Conservation (phyloP, 2,329 filamentous ascomycete species). For the Coniochaeta sp. region DNA sequence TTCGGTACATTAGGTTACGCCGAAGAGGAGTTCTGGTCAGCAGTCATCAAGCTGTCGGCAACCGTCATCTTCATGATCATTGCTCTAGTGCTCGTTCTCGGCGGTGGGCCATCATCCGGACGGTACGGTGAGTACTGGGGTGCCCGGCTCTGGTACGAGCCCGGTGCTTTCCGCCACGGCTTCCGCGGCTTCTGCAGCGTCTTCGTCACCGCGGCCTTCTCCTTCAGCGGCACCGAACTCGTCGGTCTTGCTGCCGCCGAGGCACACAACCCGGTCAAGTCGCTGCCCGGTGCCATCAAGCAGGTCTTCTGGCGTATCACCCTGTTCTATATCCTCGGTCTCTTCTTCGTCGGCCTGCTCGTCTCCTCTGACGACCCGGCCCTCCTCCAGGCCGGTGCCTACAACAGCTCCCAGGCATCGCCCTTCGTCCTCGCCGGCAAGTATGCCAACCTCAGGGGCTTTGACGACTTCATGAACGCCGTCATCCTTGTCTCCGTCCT, state of each 20-base stretch:
- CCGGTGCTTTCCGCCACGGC: conserved; percentile 55
- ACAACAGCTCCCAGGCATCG: conserved; percentile 32
- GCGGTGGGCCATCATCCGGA: conserved; percentile 43
- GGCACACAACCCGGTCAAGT: conserved; percentile 57
- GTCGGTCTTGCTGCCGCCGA: conserved; percentile 66
- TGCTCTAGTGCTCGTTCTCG: conserved; percentile 46
- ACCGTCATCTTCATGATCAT: conserved; percentile 57
- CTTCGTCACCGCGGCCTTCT: conserved; percentile 63
- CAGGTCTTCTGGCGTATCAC: conserved; percentile 55
- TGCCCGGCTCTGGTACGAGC: conserved; percentile 31
- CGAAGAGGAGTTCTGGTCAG: conserved; percentile 50
- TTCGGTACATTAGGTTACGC: conserved; percentile 47
- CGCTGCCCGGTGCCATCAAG: conserved; percentile 71
- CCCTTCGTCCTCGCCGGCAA: conserved; percentile 43
- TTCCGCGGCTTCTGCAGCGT: conserved; percentile 63
- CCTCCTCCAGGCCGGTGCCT: conserved; percentile 38
- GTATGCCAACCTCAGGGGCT: conserved; percentile 38
- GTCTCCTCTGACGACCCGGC: conserved; percentile 32
- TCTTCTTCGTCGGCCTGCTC: conserved; percentile 40
- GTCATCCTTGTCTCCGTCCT: conserved; percentile 47
- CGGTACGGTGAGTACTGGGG: conserved; percentile 34
- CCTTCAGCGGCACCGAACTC: conserved; percentile 60
- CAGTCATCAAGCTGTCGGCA: conserved; percentile 47
- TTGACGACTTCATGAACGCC: conserved; percentile 44
- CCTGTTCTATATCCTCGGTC: conserved; percentile 41